Evolutionary conservation across 2,329 filamentous ascomycete species (phyloP), one percentile per base, ranked within the genome.

Genomic region (Penicillium sp.): DNA sequence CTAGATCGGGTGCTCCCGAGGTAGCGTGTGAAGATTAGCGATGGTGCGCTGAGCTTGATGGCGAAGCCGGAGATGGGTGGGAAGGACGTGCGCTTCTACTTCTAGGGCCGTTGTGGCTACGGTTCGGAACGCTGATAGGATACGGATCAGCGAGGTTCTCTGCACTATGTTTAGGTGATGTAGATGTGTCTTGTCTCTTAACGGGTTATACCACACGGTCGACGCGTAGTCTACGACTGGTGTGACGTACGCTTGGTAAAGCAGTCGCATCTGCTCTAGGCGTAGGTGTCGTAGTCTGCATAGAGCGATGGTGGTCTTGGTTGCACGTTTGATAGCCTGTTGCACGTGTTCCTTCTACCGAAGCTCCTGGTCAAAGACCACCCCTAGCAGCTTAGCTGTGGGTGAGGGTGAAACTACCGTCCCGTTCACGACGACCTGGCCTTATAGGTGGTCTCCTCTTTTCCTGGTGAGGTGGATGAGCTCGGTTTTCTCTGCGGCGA

Each of bases 401-500:
- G 37, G 10, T n/a, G 37, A 42, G 1, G 37, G 52, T 53, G 14
- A 4, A 28, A 55, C 10, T 6, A 10, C 11, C 11, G 1, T 22
- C 6, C 40, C 7, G 6, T 42, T 22, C n/a, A 42, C 22, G 6
- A 37, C 28, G 10, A 51, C 10, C 7, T 42, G n/a, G 0, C 40
- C 40, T n/a, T 22, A 19, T 3, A 42, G 6, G 1, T 42, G 7
- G 10, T 42, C 40, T 3, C 40, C 5, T 42, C 40, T 42, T 22
- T 4, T 64, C 54, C 68, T 63, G 3, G 68, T 75, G 8, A 75
- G 43, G 52, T 75, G 66, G 30, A 75, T 74, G 0, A 74, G 62
- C 22, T 71, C 65, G 3, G 67, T 73, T 57, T 75, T 74, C 35
- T 74, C 66, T 0, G 67, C 70, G 10, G 64, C 58, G 58, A 75